phyloP scores from a whole-genome alignment of 2,329 filamentous ascomycete genomes.

The Colletotrichum sp. region DNA sequence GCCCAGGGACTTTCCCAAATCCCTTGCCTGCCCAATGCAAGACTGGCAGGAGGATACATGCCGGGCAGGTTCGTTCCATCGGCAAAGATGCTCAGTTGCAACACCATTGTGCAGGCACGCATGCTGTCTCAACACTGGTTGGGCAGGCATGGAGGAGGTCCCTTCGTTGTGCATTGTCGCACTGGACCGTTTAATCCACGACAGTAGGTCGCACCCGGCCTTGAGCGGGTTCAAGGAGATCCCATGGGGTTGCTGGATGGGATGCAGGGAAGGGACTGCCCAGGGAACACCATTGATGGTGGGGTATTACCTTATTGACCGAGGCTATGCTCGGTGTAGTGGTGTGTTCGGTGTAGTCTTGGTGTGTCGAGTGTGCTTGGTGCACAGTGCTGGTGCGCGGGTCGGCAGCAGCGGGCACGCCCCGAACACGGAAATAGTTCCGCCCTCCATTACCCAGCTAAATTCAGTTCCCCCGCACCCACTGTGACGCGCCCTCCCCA shows the following conservation, averaged over 20 bases:
- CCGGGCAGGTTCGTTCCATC: background rate
- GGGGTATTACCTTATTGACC: too few relatives aligned
- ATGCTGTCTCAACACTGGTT: background rate
- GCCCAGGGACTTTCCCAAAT: background rate
- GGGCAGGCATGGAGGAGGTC: background rate
- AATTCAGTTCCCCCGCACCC: background rate
- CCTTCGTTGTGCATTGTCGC: background rate
- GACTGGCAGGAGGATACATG: background rate
- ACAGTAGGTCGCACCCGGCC: background rate
- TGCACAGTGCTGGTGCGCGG: too few relatives aligned
- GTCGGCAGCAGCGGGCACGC: too few relatives aligned
- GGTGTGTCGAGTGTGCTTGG: too few relatives aligned
- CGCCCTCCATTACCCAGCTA: background rate
- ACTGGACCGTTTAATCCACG: background rate
- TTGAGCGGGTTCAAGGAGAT: background rate
- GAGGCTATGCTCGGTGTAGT: too few relatives aligned
- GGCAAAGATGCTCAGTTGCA: background rate
- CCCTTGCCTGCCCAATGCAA: background rate
- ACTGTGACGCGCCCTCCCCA: too few relatives aligned
- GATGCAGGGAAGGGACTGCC: background rate
- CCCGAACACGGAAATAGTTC: too few relatives aligned
- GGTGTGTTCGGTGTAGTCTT: too few relatives aligned
- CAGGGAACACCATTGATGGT: too few relatives aligned
- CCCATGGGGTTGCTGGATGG: background rate
- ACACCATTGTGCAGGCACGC: background rate